Conservation (phyloP, 495 filamentous ascomycete genomes). For the Penicillium atrosanguineum region DNA sequence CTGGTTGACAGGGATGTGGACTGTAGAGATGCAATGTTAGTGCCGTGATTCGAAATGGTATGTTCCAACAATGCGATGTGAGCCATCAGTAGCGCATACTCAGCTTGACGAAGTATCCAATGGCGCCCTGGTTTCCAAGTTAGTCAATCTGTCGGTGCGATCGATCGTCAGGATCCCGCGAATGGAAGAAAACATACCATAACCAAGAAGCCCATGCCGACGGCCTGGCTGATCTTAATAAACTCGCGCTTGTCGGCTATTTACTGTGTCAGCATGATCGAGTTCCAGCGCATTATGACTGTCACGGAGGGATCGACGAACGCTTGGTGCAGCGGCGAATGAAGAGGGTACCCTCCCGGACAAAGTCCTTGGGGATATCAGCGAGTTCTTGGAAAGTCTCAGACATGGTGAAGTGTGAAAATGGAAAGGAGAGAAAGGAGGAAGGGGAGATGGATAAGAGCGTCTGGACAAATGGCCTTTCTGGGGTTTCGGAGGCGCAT, state of each 20-base stretch:
- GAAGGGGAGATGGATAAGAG: conserved; percentile 5
- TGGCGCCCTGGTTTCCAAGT: conserved; percentile 39
- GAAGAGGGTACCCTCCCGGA: conserved; percentile 78
- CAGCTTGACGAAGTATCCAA: conserved; percentile 93
- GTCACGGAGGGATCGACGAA: conserved; percentile 34
- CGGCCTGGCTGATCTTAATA: conserved; percentile 92
- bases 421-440: conserved; percentile 1
- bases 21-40: conserved; percentile 29
- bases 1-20: conserved; percentile 84
- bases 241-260: conserved; percentile 81
- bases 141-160: conserved; percentile 1
- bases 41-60: not conserved
- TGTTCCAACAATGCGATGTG: not conserved
- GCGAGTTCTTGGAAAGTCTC: conserved; percentile 76
- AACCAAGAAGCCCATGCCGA: conserved; percentile 86
- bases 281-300: not conserved
- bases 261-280: conserved; percentile 16
- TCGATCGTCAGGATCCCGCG: not conserved
- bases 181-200: conserved; percentile 56
- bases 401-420: conserved; percentile 48
- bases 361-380: conserved; percentile 79
- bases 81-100: conserved; percentile 51
- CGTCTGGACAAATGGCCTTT: conserved; percentile 10
- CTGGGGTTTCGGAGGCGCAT: not conserved
- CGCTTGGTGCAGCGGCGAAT: conserved; percentile 84